Conservation (phyloP, 768 basidiomycete genomes). For the Amanita fuliginea region DNA sequence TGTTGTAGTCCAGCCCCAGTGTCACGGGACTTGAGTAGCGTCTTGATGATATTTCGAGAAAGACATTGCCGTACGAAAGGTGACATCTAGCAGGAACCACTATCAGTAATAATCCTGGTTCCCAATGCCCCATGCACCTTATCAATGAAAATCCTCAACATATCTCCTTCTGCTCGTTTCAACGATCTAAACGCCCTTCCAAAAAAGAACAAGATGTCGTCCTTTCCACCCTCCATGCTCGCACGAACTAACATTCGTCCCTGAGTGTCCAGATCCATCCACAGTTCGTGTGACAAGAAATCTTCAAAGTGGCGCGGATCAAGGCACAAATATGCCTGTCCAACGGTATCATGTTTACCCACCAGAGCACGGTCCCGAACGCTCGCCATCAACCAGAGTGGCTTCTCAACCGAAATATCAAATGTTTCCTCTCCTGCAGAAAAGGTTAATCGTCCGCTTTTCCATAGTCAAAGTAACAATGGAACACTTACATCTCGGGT, state of each 20-base stretch:
- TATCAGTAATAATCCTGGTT: not conserved
- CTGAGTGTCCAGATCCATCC: constrained; percentile 81
- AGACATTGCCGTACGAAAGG: constrained; percentile 86
- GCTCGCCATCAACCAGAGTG: constrained; percentile 96
- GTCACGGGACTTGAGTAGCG: constrained; percentile 54
- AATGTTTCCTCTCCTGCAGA: constrained; percentile 89
- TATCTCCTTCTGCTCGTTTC: constrained; percentile 89
- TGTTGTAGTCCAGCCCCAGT: constrained; percentile 76
- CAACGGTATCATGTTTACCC: constrained; percentile 92
- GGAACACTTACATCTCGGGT: constrained; percentile 35
- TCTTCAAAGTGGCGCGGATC: constrained; percentile 86
- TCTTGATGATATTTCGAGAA: constrained; percentile 65
- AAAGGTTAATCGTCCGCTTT: constrained; percentile 7
- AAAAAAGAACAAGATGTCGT: constrained; percentile 96
- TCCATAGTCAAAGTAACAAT: not conserved
- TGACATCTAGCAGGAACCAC: constrained; percentile 55
- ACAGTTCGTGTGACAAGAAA: constrained; percentile 81
- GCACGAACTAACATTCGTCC: constrained; percentile 81
- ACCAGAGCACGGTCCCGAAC: constrained; percentile 83
- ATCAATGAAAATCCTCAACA: constrained; percentile 94
- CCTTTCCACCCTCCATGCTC: constrained; percentile 98
- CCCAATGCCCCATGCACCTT: constrained; percentile 48
- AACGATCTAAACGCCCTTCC: constrained; percentile 90
- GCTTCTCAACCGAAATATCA: constrained; percentile 85
- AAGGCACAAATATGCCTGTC: constrained; percentile 84